A percentile compares a stretch with the other conserved stretches of the same genome.
Evolutionary conservation across 208 protist species (phyloP).

Genomic region (Zelonia costaricensis): DNA sequence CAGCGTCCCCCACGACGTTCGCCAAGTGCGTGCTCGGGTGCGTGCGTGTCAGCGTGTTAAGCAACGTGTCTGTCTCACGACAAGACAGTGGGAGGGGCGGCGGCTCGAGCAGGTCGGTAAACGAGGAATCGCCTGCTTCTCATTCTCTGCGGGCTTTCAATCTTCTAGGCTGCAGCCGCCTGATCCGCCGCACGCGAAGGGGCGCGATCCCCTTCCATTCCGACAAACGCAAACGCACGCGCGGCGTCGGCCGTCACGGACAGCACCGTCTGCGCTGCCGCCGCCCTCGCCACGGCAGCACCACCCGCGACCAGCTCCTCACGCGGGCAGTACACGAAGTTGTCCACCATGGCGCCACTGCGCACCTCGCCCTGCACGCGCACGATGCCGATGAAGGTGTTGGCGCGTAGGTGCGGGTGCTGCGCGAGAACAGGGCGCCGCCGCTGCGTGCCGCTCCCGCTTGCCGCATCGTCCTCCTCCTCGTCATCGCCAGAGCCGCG

Average conservation of each 20-base stretch:
- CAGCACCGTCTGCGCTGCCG: slow-evolving; percentile 15
- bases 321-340: slow-evolving; percentile 61
- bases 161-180: neutral
- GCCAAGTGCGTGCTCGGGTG: no score
- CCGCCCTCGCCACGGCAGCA: slow-evolving; percentile 5
- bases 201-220: slow-evolving; percentile 37
- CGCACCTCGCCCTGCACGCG: slow-evolving; percentile 72
- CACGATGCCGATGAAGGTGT: slow-evolving; percentile 59
- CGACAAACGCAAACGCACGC: slow-evolving; percentile 37
- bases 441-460: neutral
- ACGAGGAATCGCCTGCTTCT: no score
- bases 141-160: no score
- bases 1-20: no score
- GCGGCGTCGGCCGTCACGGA: slow-evolving; percentile 10
- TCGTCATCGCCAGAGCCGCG: slow-evolving; percentile 43
- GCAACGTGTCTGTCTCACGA: no score
- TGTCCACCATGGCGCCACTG: slow-evolving; percentile 63
- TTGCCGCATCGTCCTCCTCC: slow-evolving; percentile 42
- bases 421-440: slow-evolving; percentile 40
- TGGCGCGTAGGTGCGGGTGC: slow-evolving; percentile 59
- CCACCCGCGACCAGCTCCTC: slow-evolving; percentile 29
- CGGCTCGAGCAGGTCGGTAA: no score
- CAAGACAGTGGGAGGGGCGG: no score
- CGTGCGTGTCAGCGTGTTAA: no score
- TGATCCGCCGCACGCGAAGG: slow-evolving; percentile 4